phyloP scores from a whole-genome alignment of 768 basidiomycete genomes.

The Collybiopsis confluens region DNA sequence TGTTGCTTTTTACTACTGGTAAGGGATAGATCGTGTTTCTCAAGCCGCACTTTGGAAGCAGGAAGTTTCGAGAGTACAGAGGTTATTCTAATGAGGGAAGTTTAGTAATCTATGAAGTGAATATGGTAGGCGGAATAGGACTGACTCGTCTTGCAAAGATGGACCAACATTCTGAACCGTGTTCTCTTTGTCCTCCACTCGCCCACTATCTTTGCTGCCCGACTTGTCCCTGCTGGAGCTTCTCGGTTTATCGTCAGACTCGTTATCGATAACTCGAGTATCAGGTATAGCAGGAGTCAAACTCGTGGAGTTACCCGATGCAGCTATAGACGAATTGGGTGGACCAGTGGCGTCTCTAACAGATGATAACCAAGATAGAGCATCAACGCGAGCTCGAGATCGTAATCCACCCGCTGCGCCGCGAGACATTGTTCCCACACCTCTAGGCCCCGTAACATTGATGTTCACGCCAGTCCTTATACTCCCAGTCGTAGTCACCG shows the following conservation, averaged over 20 bases:
- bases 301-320: background rate
- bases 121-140: background rate
- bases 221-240: constrained; percentile 4
- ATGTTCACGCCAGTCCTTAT: background rate
- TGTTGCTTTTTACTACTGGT: constrained; percentile 27
- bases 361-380: constrained; percentile 67
- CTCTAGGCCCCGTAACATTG: background rate
- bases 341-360: constrained; percentile 47
- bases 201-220: constrained; percentile 28
- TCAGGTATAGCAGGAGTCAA: background rate
- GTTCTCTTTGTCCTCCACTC: constrained; percentile 27
- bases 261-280: constrained; percentile 19
- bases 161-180: constrained; percentile 23
- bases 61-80: constrained; percentile 64
- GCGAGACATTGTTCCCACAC: constrained; percentile 22
- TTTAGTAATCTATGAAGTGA: background rate
- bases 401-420: constrained; percentile 50
- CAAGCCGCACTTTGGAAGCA: constrained; percentile 73
- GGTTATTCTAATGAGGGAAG: constrained; percentile 49
- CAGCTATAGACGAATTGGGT: background rate
- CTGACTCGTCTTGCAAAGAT: constrained; percentile 72
- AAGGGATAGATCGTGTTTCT: constrained; percentile 53
- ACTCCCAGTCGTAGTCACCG: background rate
- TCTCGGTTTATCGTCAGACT: background rate
- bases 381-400: constrained; percentile 52